Base-by-base conservation (phyloP, 306 rosid species). In the Glycine latifolia region DNA sequence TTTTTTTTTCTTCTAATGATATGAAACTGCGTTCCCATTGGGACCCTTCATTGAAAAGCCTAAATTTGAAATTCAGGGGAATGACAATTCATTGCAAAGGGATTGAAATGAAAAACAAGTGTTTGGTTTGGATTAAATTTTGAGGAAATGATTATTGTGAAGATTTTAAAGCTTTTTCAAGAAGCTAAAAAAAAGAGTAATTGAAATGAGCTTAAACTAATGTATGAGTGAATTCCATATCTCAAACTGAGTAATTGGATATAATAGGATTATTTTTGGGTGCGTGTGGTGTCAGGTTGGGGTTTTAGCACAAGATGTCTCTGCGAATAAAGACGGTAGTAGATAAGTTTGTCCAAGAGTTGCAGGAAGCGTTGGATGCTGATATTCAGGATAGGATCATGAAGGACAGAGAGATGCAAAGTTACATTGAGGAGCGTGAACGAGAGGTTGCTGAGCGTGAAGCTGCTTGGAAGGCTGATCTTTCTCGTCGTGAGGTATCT, bases 381-480 rank as follows among this genome's bases (percentile, higher is more conserved):
- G 98, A 95, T 53, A 91, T 95, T 84, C 96, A 95, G 66, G 98
- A 95, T 76, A 85, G 98, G 86, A 95, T 91, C 84, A 93, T 93
- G 99, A 95, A 93, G 88, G 99, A 91, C 68, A 89, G 99, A 63
- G 99, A 93, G 91, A 95, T 95, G 99, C 99, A 95, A 87, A 95
- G 98, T 87, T 95, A 95, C 67, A 93, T 95, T 49, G 89, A 95
- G 81, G 99, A 95, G 76, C 97, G 99, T 3, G 99, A 95, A 77
- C 99, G 99, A 3, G 99, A 95, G 81, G 99, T 95, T 60, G 98
- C 99, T 33, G 99, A 95, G 85, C 98, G 99, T 8, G 99, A 95
- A 88, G 97, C 99, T 79, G 99, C 99, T 76, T 95, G 99, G 99
- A 95, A 95, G 84, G 98, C 98, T 35, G 99, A 95, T 82, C 99